Conservation (phyloP, 768 basidiomycete genomes). For the Trametes elegans region DNA sequence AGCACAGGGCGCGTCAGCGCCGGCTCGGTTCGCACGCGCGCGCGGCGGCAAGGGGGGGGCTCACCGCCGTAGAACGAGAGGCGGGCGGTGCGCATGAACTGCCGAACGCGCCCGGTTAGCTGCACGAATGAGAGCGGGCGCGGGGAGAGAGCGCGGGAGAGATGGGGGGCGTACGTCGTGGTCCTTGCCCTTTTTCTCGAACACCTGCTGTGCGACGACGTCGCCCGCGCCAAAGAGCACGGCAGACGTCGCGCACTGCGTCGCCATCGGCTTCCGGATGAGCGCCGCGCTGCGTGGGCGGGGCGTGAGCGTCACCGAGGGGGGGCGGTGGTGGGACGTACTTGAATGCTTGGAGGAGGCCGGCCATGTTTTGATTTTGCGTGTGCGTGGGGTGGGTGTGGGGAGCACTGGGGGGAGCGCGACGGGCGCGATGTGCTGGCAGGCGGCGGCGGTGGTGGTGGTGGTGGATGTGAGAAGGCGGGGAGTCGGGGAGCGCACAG, state of each 20-base stretch:
- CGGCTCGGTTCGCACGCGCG: neutral
- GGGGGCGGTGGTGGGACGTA: neutral
- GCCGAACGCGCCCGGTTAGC: neutral
- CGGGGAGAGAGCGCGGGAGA: neutral
- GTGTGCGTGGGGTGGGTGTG: neutral
- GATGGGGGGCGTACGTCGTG: conserved; percentile 75
- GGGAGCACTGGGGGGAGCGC: neutral
- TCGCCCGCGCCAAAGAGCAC: conserved; percentile 75
- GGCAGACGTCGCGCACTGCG: conserved; percentile 64
- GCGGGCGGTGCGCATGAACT: conserved; percentile 62
- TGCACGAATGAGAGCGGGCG: too few relatives aligned
- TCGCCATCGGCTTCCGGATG: conserved; percentile 57
- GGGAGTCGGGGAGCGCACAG: neutral
- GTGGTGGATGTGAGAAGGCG: neutral
- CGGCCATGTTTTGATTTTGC: conserved; percentile 14
- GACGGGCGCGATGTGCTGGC: neutral
- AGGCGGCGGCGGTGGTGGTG: neutral
- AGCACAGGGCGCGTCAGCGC: too few relatives aligned
- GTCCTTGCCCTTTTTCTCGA: conserved; percentile 66
- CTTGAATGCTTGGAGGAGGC: conserved; percentile 30
- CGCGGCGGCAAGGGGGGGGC: neutral
- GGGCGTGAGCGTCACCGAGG: neutral
- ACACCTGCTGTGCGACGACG: conserved; percentile 80
- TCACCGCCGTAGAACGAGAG: conserved; percentile 73
- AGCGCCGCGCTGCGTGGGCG: conserved; percentile 48